Base-by-base conservation (phyloP, 1,284 basidiomycete species). In the Ceratobasidium papillatum region DNA sequence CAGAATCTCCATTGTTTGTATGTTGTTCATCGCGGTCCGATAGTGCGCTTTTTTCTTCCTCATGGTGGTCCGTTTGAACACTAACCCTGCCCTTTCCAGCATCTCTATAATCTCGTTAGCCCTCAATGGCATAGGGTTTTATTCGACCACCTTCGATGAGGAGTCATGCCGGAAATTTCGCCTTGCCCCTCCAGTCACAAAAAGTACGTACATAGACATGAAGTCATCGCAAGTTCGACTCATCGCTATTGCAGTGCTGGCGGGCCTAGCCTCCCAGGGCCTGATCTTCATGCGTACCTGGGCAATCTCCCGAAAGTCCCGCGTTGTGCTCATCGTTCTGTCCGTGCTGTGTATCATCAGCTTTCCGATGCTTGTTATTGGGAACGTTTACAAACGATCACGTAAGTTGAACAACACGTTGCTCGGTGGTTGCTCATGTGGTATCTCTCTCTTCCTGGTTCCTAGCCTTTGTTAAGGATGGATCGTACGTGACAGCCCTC, bases 181-280 rank as follows among this genome's bases (percentile, higher is more conserved):
- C 41, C 52, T 69, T 2, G 51, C 51, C 25, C 51, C 65, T 34
- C 65, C 65, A 27, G n/a, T 69, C 22, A 69, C 65, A 7, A 69
- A 69, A 45, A 69, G 65, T 69, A 68, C 8, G 65, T 19, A n/a
- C 30, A 4, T 38, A 12, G 32, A 19, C 14, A 3, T 12, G 41
- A 14, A 38, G 9, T 22, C 27, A 32, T 56, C 52, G 25, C 17
- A 25, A 36, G 4, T 8, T 7, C 12, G 27, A 12, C 41, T 49
- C 62, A 47, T 17, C 27, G 14, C 22, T 32, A 52, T 38, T 45
- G 3, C 65, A 69, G 65, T 69, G 65, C 9, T 69, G 7, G 65
- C 65, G 17, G 65, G 65, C 41, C 38, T 69, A 19, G 65, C 65
- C n/a, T 69, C 65, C 27, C 65, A 69, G 51, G 65, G 65, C 25